A percentile compares a stretch with the other conserved stretches of the same genome.
Evolutionary conservation across 192 early-diverging fungal species (phyloP).

Genomic region (Pilobolus umbonatus): DNA sequence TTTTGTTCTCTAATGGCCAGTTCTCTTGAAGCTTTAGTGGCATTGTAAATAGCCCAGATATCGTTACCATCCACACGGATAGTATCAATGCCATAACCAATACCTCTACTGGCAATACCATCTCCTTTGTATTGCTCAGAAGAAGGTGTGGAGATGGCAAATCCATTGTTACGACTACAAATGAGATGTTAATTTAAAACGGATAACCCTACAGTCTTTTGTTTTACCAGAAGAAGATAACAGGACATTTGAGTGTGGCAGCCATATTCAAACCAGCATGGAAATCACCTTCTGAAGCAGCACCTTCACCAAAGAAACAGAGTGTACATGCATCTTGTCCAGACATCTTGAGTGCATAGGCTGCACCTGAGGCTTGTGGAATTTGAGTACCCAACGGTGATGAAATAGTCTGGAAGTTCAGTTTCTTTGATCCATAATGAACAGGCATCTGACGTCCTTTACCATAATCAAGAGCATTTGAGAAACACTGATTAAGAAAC

Average conservation of each 20-base stretch:
- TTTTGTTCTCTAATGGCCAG: conserved; percentile 76
- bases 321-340: conserved; percentile 76
- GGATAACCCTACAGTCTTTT: not conserved
- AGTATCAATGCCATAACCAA: conserved; percentile 96
- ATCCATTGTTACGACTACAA: conserved; percentile 93
- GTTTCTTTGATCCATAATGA: conserved; percentile 84
- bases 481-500: conserved; percentile 97
- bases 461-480: conserved; percentile 80
- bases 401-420: conserved; percentile 94
- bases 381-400: conserved; percentile 95
- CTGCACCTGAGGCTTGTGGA: conserved; percentile 95
- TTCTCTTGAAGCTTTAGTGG: conserved; percentile 76
- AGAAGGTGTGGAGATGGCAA: conserved; percentile 94
- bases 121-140: conserved; percentile 97
- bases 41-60: conserved; percentile 96
- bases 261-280: conserved; percentile 98
- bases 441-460: conserved; percentile 99
- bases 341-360: conserved; percentile 86
- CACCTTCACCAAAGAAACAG: conserved; percentile 98
- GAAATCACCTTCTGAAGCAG: conserved; percentile 96
- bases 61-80: conserved; percentile 99
- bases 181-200: not conserved
- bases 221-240: conserved; percentile 87
- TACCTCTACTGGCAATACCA: conserved; percentile 90
- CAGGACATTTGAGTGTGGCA: conserved; percentile 83